Evolutionary conservation across 1,284 basidiomycete genomes (phyloP), one percentile per base, ranked within the genome.

Genomic region (Meira miltonrushii): DNA sequence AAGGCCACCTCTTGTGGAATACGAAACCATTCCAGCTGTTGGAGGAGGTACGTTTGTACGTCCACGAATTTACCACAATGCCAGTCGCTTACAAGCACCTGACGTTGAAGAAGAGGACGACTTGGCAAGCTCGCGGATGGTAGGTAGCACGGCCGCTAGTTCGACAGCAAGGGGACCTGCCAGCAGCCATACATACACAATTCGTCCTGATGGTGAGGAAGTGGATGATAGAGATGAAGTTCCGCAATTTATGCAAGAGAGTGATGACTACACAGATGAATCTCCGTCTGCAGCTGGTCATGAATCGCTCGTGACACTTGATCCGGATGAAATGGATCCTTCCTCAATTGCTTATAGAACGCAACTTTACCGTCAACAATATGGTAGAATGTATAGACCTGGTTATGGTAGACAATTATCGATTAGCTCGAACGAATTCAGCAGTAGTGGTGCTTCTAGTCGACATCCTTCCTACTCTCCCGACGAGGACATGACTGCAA

Each of bases 1-100:
- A 33, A 33, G 28, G 8, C 28, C 28, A 4, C 28, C 28, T 33
- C 28, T 33, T 33, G 50, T 59, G 0, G 61, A 69, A 13, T 87
- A 84, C 65, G 85, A 87, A 68, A 86, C 85, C 0, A 85, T 88
- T 60, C 87, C 88, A 1, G 88, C 88, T 12, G 85, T 89, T 10
- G 88, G 88, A 37, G 88, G 88, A 25, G 88, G 88, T 0, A 84
- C 83, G 0, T 82, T 90, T 60, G 87, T 86, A 1, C 82, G 88
- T 21, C 89, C 88, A 0, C 80, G 89, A 3, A 82, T 90, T 21
- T 85, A 84, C 62, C 88, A 89, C 72, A 85, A 86, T 0, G 87
- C 88, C 66, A 86, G 85, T 6, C 82, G 83, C 68, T 85, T 87
- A 64, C 74, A 66, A 50, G 58, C 69, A 21, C 67, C 67, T 13